Evolutionary conservation across 208 protist genomes (phyloP).

Genomic region (Trichomonas gallinae): DNA sequence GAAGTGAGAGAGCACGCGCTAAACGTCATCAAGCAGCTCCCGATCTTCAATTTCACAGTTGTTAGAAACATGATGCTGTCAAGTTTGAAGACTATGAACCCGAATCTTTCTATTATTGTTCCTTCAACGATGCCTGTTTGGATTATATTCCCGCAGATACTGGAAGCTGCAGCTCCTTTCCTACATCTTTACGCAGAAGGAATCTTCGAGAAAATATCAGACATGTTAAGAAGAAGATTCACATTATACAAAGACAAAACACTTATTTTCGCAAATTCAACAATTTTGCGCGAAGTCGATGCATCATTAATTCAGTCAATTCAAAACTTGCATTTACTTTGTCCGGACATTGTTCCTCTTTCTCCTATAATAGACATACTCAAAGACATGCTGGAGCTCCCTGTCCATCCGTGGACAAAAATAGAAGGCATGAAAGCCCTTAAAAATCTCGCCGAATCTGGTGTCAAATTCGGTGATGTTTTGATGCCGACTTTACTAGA

Average conservation of each 20-base stretch:
- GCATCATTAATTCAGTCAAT: not conserved
- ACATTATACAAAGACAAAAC: not conserved
- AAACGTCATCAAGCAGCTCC: not conserved
- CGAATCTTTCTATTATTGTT: not conserved
- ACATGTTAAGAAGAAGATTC: not conserved
- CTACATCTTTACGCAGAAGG: not conserved
- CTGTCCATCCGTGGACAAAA: slow-evolving; percentile 20
- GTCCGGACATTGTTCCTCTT: not conserved
- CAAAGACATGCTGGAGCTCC: not conserved
- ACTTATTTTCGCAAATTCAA: not conserved
- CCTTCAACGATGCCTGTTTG: not conserved
- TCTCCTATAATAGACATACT: not conserved
- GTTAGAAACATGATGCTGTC: not conserved
- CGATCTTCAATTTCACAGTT: not conserved
- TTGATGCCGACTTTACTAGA: not conserved
- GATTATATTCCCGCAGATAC: not conserved
- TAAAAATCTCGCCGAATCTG: not conserved
- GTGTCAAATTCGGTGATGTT: too few relatives aligned
- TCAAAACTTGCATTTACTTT: not conserved
- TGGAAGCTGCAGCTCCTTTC: not conserved
- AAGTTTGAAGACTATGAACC: not conserved
- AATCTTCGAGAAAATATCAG: not conserved
- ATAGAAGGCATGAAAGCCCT: not conserved
- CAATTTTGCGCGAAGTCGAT: not conserved
- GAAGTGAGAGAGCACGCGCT: not conserved